Percentiles rank a stretch among this genome's conserved stretches.
These are phyloP conservation scores for Stephanodiscus triporus DNA, from an alignment of 108 stramenopile species.

Conservation along the genomic window DNA sequence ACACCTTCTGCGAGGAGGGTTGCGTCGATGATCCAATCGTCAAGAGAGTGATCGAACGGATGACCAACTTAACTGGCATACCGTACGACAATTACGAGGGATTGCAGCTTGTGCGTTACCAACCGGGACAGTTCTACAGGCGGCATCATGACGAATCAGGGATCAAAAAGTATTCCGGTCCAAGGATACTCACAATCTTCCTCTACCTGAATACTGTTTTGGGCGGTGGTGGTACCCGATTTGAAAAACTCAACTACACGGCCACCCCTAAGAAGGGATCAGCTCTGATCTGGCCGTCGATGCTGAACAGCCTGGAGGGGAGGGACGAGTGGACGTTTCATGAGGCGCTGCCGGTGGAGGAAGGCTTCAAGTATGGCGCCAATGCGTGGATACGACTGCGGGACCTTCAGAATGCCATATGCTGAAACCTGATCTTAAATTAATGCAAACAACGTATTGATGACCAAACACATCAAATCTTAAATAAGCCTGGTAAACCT, in stretches of 20 bases:
- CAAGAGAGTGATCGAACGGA: conserved; percentile 48
- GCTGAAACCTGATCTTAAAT: too few relatives aligned
- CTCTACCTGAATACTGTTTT: conserved; percentile 61
- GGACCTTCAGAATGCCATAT: conserved; percentile 19
- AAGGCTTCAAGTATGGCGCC: conserved; percentile 85
- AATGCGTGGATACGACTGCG: conserved; percentile 71
- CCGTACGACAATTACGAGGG: conserved; percentile 56
- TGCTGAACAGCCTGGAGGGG: conserved; percentile 30
- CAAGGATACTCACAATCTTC: conserved; percentile 66
- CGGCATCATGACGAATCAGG: conserved; percentile 47
- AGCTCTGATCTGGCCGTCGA: conserved; percentile 71
- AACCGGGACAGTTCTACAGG: conserved; percentile 55
- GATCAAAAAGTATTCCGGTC: conserved; percentile 24
- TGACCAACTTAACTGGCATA: conserved; percentile 50
- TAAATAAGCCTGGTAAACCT: too few relatives aligned
- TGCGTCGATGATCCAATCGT: conserved; percentile 43
- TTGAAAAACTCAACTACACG: conserved; percentile 43
- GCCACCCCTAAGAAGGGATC: conserved; percentile 46
- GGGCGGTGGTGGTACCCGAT: conserved; percentile 64
- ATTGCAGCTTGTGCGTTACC: conserved; percentile 64
- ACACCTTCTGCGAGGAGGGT: conserved; percentile 38
- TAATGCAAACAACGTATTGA: too few relatives aligned
- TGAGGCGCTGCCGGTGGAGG: conserved; percentile 66
- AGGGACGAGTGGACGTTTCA: conserved; percentile 60
- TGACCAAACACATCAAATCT: too few relatives aligned